These are phyloP conservation scores for Trichosporon sp. DNA, from an alignment of 1,284 basidiomycete genomes.

Conservation along the genomic window DNA sequence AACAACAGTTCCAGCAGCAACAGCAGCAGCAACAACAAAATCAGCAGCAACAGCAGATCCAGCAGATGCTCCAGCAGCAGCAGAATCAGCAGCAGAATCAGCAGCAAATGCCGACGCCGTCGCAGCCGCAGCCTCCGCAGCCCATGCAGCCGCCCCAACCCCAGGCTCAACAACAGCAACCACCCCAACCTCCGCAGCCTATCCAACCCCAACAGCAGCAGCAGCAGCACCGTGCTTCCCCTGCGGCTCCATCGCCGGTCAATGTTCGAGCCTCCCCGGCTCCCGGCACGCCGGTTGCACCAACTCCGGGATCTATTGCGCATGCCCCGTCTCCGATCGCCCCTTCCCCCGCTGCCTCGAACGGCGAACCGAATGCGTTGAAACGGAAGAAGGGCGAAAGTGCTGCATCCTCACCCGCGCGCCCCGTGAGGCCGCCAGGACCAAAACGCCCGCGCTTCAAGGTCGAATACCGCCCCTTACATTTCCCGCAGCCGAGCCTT, in stretches of 20 bases:
- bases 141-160: not conserved
- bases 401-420: not conserved
- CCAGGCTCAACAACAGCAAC: not conserved
- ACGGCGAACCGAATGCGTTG: not conserved
- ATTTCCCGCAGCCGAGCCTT: slow-evolving; percentile 67
- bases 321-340: not conserved
- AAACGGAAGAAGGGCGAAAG: not conserved
- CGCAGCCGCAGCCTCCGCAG: not conserved
- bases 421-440: not conserved
- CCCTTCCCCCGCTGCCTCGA: not conserved
- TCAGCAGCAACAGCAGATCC: not conserved
- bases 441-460: slow-evolving; percentile 60
- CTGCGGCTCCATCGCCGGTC: not conserved
- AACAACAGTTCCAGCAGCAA: not conserved
- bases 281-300: not conserved
- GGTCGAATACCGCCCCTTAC: slow-evolving; percentile 83
- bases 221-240: not conserved
- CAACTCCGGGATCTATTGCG: slow-evolving; percentile 7
- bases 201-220: not conserved
- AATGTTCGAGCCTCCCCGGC: slow-evolving; percentile 5
- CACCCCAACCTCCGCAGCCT: not conserved
- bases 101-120: not conserved
- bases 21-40: not conserved
- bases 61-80: not conserved
- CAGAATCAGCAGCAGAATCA: not conserved